These are phyloP conservation scores for Fusarium chuoi DNA, from an alignment of 2,329 filamentous ascomycete species.

Conservation along the genomic window DNA sequence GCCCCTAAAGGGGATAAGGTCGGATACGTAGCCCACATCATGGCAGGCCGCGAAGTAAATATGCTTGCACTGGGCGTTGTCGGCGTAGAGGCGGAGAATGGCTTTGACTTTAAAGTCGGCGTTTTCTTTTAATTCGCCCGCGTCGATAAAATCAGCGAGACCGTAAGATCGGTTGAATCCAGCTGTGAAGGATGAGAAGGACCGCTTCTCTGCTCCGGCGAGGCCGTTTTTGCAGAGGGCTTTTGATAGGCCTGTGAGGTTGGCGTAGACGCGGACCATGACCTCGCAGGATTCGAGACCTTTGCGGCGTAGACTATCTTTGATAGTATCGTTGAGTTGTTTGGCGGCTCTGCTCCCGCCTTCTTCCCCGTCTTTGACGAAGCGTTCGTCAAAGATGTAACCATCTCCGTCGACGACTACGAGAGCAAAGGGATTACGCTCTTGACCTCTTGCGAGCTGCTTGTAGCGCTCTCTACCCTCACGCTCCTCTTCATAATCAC, in stretches of 20 bases:
- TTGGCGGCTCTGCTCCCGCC: slow-evolving; percentile 67
- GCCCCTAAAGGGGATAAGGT: slow-evolving; percentile 63
- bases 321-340: slow-evolving; percentile 62
- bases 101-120: slow-evolving; percentile 69
- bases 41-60: slow-evolving; percentile 73
- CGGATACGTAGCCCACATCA: slow-evolving; percentile 61
- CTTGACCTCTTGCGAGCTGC: slow-evolving; percentile 58
- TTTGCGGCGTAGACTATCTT: slow-evolving; percentile 57
- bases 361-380: slow-evolving; percentile 58
- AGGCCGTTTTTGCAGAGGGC: slow-evolving; percentile 58
- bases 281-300: slow-evolving; percentile 62
- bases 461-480: slow-evolving; percentile 66
- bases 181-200: slow-evolving; percentile 64
- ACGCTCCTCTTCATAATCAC: slow-evolving; percentile 66
- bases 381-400: slow-evolving; percentile 62
- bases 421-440: slow-evolving; percentile 68
- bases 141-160: slow-evolving; percentile 70
- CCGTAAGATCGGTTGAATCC: slow-evolving; percentile 67
- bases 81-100: slow-evolving; percentile 60
- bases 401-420: slow-evolving; percentile 72
- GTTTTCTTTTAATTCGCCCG: slow-evolving; percentile 68
- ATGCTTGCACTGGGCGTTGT: slow-evolving; percentile 70
- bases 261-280: slow-evolving; percentile 66
- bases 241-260: slow-evolving; percentile 64
- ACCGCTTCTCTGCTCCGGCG: slow-evolving; percentile 64